These are phyloP conservation scores for Astragalus glycyphyllos DNA, from an alignment of 306 rosid species.

Conservation along the genomic window DNA sequence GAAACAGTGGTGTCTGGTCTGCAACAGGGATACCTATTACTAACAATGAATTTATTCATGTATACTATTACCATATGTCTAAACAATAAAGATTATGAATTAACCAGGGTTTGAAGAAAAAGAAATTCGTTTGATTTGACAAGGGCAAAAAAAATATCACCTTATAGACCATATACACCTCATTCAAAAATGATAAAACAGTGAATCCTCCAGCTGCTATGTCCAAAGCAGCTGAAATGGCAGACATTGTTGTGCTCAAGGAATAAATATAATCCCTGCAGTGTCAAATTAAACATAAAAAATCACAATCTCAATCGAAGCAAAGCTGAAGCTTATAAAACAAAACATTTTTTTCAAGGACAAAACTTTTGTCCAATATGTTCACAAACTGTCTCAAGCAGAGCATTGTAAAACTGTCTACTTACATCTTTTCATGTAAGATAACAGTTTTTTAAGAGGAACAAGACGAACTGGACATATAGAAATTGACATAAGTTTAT, in stretches of 20 bases:
- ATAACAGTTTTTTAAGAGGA: no score
- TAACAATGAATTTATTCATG: constrained; percentile 22
- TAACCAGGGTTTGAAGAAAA: neutral
- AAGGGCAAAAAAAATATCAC: constrained; percentile 48
- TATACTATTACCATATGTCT: neutral
- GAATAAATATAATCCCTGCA: constrained; percentile 79
- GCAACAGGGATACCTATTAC: constrained; percentile 24
- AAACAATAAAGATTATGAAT: constrained; percentile 38
- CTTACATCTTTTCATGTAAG: no score
- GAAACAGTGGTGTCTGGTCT: neutral
- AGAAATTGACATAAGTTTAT: no score
- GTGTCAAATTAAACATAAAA: constrained; percentile 39
- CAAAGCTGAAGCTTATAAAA: constrained; percentile 40
- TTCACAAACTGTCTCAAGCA: no score
- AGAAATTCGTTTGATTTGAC: constrained; percentile 9
- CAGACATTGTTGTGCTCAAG: constrained; percentile 57
- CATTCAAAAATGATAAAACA: constrained; percentile 72
- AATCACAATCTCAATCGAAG: constrained; percentile 50
- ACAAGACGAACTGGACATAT: no score
- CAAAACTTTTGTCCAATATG: no score
- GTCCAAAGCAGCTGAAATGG: constrained; percentile 65
- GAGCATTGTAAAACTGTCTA: no score
- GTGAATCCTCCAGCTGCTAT: constrained; percentile 68
- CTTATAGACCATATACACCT: constrained; percentile 70
- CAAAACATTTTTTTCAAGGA: neutral